Conservation (phyloP, 2,329 filamentous ascomycete genomes). For the Drechmeria coniospora region DNA sequence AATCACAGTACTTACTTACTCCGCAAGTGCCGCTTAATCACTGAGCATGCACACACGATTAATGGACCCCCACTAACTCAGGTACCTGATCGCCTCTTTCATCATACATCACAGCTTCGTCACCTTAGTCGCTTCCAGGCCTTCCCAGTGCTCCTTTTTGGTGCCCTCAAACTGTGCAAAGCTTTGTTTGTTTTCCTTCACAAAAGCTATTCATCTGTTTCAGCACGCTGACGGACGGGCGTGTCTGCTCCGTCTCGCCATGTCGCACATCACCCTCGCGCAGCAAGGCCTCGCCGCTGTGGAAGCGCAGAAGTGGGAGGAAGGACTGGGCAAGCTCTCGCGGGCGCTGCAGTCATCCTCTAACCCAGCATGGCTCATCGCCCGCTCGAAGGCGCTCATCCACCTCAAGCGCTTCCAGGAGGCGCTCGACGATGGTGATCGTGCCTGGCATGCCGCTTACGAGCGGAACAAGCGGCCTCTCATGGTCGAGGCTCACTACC, state of each 20-base stretch:
- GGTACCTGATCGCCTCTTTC: no score
- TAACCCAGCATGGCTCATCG: constrained; percentile 66
- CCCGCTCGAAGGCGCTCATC: constrained; percentile 66
- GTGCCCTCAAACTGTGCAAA: no score
- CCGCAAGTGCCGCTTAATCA: no score
- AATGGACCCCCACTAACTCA: no score
- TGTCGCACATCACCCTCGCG: constrained; percentile 37
- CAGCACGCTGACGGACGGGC: no score
- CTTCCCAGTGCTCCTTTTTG: no score
- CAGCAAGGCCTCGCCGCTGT: constrained; percentile 51
- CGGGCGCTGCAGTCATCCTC: constrained; percentile 47
- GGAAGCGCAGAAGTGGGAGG: constrained; percentile 43
- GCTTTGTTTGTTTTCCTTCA: neutral
- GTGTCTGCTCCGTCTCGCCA: constrained; percentile 16
- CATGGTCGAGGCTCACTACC: constrained; percentile 68
- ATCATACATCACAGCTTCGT: no score
- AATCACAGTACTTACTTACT: no score
- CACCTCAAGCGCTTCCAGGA: constrained; percentile 43
- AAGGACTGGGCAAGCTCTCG: constrained; percentile 54
- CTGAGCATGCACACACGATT: no score
- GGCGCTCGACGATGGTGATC: constrained; percentile 56
- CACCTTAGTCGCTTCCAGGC: no score
- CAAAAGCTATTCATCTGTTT: neutral
- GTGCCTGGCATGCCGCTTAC: constrained; percentile 43
- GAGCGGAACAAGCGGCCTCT: constrained; percentile 59